Base-by-base conservation (phyloP, 208 protist species). In the Angomonas deanei region DNA sequence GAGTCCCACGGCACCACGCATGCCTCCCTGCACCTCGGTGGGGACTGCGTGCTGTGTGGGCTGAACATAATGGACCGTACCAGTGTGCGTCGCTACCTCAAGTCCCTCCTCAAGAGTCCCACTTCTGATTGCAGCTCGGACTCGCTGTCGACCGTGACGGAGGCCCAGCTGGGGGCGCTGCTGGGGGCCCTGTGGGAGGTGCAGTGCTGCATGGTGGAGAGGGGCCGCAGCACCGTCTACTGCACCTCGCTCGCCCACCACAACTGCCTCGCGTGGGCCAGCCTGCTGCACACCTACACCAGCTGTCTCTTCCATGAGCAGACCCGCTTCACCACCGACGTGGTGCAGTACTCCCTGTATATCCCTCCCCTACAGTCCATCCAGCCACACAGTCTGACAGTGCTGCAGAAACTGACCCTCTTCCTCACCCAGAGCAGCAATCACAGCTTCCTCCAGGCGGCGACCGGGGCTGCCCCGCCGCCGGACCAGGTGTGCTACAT, bases 251-350 rank as follows among this genome's bases (percentile, higher is more conserved):
- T 55, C 11, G 78, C 79, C 0, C 87, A 93, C 52, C 81, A 93
- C 68, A 78, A 84, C 59, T 93, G 88, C 50, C 59, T 94, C n/a
- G 79, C 78, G 50, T 94, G 84, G 88, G 46, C 63, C 1, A 80
- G 79, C 11, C n/a, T 88, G 50, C 52, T 88, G 36, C 59, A 52
- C 33, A 55, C 63, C 0, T 69, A 66, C 21, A 32, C 36, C 26
- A 58, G 32, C 15, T 33, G 33, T 17, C 57, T 34, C 10, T 21
- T 48, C 30, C 6, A 28, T 10, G 42, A 24, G 23, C 47, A 53
- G 21, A 15, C n/a, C n/a, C 47, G 47, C 8, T 6, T 15, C n/a
- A 53, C 11, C 8, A 5, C 11, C 10, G 8, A 53, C 11, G 47
- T 53, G 47, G n/a, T 53, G n/a, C 47, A 6, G n/a, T 24, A 53